These are phyloP conservation scores for Phytophthora megakarya DNA, from an alignment of 352 stramenopile species.

Conservation along the genomic window DNA sequence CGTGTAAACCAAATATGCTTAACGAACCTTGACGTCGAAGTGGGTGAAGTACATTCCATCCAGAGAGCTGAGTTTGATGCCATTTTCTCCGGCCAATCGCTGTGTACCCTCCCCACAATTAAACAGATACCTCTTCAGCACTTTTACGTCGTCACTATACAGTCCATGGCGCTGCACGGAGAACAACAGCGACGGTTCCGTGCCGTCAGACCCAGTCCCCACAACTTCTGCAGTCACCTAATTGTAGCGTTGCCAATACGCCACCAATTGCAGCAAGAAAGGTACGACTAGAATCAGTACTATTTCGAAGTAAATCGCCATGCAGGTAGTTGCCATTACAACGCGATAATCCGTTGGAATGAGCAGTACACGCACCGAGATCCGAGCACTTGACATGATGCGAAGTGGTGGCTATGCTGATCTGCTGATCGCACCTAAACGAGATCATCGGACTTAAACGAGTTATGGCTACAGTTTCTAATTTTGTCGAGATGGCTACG, in stretches of 20 bases:
- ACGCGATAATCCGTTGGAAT: background rate
- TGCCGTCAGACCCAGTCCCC: constrained; percentile 67
- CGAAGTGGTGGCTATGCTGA: constrained; percentile 1
- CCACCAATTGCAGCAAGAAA: constrained; percentile 1
- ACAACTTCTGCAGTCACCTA: constrained; percentile 65
- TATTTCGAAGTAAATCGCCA: background rate
- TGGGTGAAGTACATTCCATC: constrained; percentile 76
- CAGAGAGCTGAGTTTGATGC: constrained; percentile 70
- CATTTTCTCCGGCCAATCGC: constrained; percentile 68
- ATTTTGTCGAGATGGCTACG: constrained; percentile 2
- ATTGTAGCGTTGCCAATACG: background rate
- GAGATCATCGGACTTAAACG: constrained; percentile 10
- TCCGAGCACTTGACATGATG: constrained; percentile 14
- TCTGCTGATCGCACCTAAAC: constrained; percentile 18
- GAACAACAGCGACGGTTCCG: constrained; percentile 70
- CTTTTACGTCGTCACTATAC: constrained; percentile 64
- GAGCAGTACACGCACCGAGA: constrained; percentile 21
- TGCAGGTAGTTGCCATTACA: background rate
- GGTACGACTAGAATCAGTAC: background rate
- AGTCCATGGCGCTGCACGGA: constrained; percentile 64
- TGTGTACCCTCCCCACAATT: constrained; percentile 78
- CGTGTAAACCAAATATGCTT: too few species aligned
- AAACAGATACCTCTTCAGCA: constrained; percentile 72
- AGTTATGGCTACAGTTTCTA: background rate
- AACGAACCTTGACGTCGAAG: constrained; percentile 64